Percentiles rank a stretch among this genome's conserved stretches.
These are phyloP conservation scores for Tetradesmus lagerheimii DNA, from an alignment of 139 green algal genomes.

Conservation along the genomic window DNA sequence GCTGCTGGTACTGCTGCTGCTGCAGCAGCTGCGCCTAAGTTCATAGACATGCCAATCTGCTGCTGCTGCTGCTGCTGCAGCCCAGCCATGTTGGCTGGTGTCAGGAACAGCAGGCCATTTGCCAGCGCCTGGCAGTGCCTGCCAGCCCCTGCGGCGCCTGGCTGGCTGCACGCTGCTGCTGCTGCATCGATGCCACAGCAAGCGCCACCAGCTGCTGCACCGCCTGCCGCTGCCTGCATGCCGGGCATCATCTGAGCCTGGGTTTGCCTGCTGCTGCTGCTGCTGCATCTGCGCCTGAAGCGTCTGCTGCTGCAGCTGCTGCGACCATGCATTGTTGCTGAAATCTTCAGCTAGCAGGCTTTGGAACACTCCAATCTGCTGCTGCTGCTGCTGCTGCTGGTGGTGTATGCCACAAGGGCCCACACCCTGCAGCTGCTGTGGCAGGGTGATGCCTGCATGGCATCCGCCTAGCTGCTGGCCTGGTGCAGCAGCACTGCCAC, in stretches of 20 bases:
- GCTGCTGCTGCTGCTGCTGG: slow-evolving; percentile 43
- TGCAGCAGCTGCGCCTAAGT: background rate
- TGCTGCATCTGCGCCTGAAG: slow-evolving; percentile 39
- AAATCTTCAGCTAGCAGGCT: background rate
- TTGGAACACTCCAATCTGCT: background rate
- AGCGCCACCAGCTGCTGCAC: background rate
- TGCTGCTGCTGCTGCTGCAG: slow-evolving; percentile 30
- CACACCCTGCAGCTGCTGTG: background rate
- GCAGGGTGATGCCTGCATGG: background rate
- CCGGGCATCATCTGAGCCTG: background rate
- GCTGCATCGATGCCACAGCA: slow-evolving; percentile 8
- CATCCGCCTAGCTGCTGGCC: slow-evolving; percentile 16
- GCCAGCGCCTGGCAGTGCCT: slow-evolving; percentile 32
- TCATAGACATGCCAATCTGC: background rate
- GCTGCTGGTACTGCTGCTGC: slow-evolving; percentile 19
- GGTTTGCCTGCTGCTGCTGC: slow-evolving; percentile 36
- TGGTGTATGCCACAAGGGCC: background rate
- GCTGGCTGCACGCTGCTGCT: background rate
- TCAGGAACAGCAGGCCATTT: slow-evolving; percentile 27
- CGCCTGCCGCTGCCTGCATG: background rate
- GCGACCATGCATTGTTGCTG: background rate
- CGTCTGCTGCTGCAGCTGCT: slow-evolving; percentile 33
- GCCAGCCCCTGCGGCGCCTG: background rate
- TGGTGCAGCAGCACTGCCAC: background rate
- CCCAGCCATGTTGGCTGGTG: background rate